These are phyloP conservation scores for Coleophoma crateriformis DNA, from an alignment of 2,329 filamentous ascomycete species.

Conservation along the genomic window DNA sequence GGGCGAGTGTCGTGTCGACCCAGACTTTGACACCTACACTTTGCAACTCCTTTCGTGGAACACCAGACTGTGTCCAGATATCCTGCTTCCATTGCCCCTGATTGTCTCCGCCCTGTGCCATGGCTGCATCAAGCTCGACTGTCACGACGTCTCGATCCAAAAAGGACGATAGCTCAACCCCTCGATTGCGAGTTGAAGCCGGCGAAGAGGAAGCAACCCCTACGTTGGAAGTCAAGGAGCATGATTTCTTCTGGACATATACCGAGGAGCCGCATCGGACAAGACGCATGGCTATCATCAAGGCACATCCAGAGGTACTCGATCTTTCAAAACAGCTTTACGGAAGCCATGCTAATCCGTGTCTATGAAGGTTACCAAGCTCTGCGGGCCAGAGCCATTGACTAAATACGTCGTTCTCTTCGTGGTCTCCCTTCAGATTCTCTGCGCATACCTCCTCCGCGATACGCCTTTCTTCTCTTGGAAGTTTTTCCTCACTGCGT, in stretches of 20 bases:
- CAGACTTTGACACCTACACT: too few relatives aligned
- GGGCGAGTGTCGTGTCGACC: too few relatives aligned
- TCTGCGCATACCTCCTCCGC: constrained; percentile 71
- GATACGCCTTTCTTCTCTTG: constrained; percentile 75
- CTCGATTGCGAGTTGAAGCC: constrained; percentile 7
- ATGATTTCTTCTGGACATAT: constrained; percentile 92
- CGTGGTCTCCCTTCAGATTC: constrained; percentile 78
- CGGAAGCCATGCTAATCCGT: not conserved
- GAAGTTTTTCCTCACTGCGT: constrained; percentile 81
- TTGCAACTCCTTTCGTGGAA: too few relatives aligned
- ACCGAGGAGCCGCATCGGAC: constrained; percentile 96
- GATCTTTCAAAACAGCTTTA: not conserved
- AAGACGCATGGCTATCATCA: constrained; percentile 88
- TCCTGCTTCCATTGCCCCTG: too few relatives aligned
- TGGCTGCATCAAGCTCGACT: constrained; percentile 16
- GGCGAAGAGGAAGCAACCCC: constrained; percentile 6
- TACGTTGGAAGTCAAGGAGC: constrained; percentile 20
- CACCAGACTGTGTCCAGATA: too few relatives aligned
- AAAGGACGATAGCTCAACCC: constrained; percentile 2
- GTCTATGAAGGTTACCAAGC: constrained; percentile 72
- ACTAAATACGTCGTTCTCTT: constrained; percentile 88
- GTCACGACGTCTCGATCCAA: constrained; percentile 11
- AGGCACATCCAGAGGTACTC: constrained; percentile 87
- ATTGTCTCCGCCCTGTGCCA: constrained; percentile 4
- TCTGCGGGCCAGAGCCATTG: constrained; percentile 91